A percentile compares a stretch with the other conserved stretches of the same genome.
These are phyloP conservation scores for Dispira parvispora DNA, from an alignment of 192 early-diverging fungal species.

Conservation along the genomic window DNA sequence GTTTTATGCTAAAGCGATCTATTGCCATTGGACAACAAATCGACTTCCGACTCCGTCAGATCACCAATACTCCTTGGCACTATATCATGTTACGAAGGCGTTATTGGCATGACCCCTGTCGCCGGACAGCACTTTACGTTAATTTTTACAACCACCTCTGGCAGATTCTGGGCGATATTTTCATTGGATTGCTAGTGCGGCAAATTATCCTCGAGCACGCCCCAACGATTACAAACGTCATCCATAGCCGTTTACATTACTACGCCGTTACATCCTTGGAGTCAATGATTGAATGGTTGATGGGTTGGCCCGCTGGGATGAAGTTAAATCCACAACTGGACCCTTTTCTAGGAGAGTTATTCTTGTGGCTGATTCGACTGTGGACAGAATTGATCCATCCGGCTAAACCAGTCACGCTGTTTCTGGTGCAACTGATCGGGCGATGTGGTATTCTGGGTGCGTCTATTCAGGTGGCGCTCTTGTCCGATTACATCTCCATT, in stretches of 20 bases:
- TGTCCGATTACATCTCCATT: conserved; percentile 69
- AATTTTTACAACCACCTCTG: conserved; percentile 94
- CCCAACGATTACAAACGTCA: conserved; percentile 29
- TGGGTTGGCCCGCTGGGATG: conserved; percentile 82
- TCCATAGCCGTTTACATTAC: conserved; percentile 31
- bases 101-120: conserved; percentile 22
- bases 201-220: conserved; percentile 47
- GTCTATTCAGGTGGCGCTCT: conserved; percentile 65
- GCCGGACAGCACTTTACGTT: conserved; percentile 22
- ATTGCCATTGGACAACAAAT: conserved; percentile 75
- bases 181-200: conserved; percentile 68
- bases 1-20: conserved; percentile 39
- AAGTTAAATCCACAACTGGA: conserved; percentile 89
- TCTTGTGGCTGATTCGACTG: conserved; percentile 66
- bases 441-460: conserved; percentile 64
- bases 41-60: conserved; percentile 70
- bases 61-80: conserved; percentile 76
- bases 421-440: conserved; percentile 52
- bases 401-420: conserved; percentile 25
- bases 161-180: conserved; percentile 84
- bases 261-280: conserved; percentile 55
- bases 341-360: conserved; percentile 78
- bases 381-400: conserved; percentile 60
- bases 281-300: conserved; percentile 72
- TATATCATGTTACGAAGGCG: conserved; percentile 45